Conservation (phyloP, 1,139 yeast species). For the Candida pseudoviswanathii region DNA sequence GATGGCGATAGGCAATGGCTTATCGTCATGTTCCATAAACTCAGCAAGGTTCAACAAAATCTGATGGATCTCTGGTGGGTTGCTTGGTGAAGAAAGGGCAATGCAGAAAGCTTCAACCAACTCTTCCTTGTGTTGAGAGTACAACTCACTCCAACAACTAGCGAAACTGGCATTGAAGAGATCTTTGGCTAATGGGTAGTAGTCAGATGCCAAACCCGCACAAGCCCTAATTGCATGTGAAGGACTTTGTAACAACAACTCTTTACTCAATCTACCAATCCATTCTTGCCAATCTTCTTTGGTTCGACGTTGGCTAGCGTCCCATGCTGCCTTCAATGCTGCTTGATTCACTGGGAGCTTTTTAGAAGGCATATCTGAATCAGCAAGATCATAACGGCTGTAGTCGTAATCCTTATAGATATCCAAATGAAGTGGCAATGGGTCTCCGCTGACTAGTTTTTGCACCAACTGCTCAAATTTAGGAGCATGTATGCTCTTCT, state of each 20-base stretch:
- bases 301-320: constrained; percentile 83
- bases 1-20: constrained; percentile 87
- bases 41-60: constrained; percentile 87
- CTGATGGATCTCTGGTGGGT: constrained; percentile 95
- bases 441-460: constrained; percentile 83
- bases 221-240: constrained; percentile 95
- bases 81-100: constrained; percentile 86
- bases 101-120: constrained; percentile 81
- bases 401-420: constrained; percentile 69
- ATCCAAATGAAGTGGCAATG: constrained; percentile 76
- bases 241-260: constrained; percentile 87
- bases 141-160: constrained; percentile 93
- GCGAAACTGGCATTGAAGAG: constrained; percentile 94
- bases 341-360: constrained; percentile 82
- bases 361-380: constrained; percentile 69
- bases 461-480: constrained; percentile 80
- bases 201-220: constrained; percentile 84
- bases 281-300: constrained; percentile 98
- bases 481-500: constrained; percentile 67
- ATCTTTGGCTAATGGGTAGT: constrained; percentile 87
- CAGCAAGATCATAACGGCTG: constrained; percentile 58
- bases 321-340: constrained; percentile 85
- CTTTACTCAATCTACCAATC: constrained; percentile 86
- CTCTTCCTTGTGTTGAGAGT: constrained; percentile 91
- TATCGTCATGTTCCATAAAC: constrained; percentile 97